Evolutionary conservation across 306 rosid genomes (phyloP), one percentile per base, ranked within the genome.

Genomic region (Malus asiatica): DNA sequence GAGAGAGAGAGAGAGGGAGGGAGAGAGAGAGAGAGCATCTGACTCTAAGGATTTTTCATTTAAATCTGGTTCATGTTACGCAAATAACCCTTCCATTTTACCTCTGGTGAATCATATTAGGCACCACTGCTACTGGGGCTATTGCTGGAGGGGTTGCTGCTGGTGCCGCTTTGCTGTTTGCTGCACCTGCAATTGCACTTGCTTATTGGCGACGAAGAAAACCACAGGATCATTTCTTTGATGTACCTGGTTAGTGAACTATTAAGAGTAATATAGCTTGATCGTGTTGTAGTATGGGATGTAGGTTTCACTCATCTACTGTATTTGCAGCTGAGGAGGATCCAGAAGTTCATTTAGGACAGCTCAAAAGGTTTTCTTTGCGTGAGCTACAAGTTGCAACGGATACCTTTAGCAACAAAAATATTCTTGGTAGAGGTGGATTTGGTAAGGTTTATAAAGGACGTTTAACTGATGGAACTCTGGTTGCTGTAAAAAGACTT

Each of bases 61-160:
- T 25, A 22, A 27, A 7, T 46, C 23, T 65, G 18, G 30, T 70
- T 14, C 69, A 2, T 51, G 52, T 18, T 15, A 29, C 27, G n/a
- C 27, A 62, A 62, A 19, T 66, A 33, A 23, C 58, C 57, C 44
- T 11, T 69, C 70, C 12, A 38, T 25, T 22, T 44, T 13, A 63
- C 68, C 44, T 73, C 7, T 55, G 73, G 51, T 69, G 19, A 68
- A 25, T 75, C 76, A 66, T 71, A 81, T 46, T 84, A 96, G 99
- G 91, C 71, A 70, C 72, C 51, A 71, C 80, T 75, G 66, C 83
- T 42, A 89, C 93, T 46, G 98, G 97, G 75, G 89, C 96, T 78
- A 92, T 96, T 86, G 99, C 98, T 68, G 99, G 97, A 77, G 99
- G 98, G 82, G 99, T 92, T 79, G 99, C 97, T 79, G 99, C 96